These are phyloP conservation scores for Tolypocladium ophioglossoides DNA, from an alignment of 2,329 filamentous ascomycete genomes.

Conservation along the genomic window DNA sequence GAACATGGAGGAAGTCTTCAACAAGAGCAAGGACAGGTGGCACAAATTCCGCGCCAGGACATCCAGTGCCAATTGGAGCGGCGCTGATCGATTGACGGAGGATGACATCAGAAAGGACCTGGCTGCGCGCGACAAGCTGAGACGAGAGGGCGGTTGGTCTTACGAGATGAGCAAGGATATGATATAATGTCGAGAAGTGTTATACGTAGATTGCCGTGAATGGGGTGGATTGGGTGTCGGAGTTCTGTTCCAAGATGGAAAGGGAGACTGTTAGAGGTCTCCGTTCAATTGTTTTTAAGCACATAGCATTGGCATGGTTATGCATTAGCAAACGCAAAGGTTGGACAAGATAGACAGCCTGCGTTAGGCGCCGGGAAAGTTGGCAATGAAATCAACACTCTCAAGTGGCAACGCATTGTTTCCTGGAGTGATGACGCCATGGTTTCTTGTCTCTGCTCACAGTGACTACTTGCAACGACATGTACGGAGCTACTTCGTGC, in stretches of 20 bases:
- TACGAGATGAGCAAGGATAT: constrained; percentile 48
- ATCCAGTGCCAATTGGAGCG: constrained; percentile 89
- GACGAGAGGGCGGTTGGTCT: constrained; percentile 77
- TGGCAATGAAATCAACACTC: background rate
- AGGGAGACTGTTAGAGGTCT: background rate
- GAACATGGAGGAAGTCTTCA: constrained; percentile 95
- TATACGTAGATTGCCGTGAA: background rate
- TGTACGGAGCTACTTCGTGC: too few species aligned
- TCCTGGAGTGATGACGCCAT: background rate
- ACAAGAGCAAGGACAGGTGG: constrained; percentile 72
- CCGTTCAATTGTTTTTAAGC: background rate
- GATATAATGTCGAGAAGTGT: constrained; percentile 17
- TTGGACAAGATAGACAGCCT: background rate
- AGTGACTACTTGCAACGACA: too few species aligned
- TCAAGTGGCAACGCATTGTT: background rate
- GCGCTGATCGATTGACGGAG: constrained; percentile 71
- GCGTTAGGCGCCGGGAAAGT: background rate
- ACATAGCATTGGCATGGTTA: background rate
- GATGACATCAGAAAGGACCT: constrained; percentile 77
- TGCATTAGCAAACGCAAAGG: background rate
- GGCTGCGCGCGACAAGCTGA: constrained; percentile 67
- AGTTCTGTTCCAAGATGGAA: background rate
- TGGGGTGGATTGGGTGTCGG: background rate
- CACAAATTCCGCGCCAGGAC: constrained; percentile 85
- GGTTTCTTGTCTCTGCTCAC: background rate